Evolutionary conservation across 495 filamentous ascomycete genomes (phyloP).

Genomic region (Sordaria brevicollis): DNA sequence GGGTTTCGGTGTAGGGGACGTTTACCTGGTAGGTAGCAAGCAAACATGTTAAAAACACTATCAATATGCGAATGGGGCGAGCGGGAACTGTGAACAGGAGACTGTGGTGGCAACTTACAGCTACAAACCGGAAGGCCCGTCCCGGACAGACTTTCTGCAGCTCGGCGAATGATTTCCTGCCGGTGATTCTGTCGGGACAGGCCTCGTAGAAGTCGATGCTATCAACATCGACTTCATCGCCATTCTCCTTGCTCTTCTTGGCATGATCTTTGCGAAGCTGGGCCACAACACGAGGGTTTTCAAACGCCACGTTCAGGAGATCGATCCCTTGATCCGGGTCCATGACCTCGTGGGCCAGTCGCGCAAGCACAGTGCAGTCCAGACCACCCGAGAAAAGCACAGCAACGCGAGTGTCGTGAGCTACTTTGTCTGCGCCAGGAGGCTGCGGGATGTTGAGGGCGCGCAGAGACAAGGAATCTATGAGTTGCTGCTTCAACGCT

Average conservation of each 20-base stretch:
- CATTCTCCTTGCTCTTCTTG: neutral
- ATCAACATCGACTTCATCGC: neutral
- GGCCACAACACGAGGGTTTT: constrained; percentile 69
- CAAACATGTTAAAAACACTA: neutral
- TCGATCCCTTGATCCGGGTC: constrained; percentile 62
- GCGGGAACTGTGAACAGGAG: neutral
- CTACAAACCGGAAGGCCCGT: constrained; percentile 70
- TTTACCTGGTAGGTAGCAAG: constrained; percentile 46
- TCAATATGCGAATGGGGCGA: constrained; percentile 9
- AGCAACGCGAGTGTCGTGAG: constrained; percentile 45
- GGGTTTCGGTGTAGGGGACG: constrained; percentile 66
- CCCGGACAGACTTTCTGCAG: constrained; percentile 59
- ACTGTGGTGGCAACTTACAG: constrained; percentile 34
- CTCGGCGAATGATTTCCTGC: constrained; percentile 63
- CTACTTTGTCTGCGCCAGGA: constrained; percentile 18
- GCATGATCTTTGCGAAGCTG: constrained; percentile 13
- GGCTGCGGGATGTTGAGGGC: constrained; percentile 58
- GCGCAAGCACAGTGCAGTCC: constrained; percentile 82
- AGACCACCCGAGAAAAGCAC: constrained; percentile 91
- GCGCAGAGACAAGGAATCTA: constrained; percentile 53
- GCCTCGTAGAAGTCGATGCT: constrained; percentile 50
- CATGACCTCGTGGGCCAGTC: constrained; percentile 70
- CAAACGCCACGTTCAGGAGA: constrained; percentile 91
- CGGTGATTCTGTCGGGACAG: constrained; percentile 87
- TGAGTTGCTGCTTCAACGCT: constrained; percentile 47